Evolutionary conservation across 2,329 filamentous ascomycete genomes (phyloP).

Genomic region (Ophiostoma montium): DNA sequence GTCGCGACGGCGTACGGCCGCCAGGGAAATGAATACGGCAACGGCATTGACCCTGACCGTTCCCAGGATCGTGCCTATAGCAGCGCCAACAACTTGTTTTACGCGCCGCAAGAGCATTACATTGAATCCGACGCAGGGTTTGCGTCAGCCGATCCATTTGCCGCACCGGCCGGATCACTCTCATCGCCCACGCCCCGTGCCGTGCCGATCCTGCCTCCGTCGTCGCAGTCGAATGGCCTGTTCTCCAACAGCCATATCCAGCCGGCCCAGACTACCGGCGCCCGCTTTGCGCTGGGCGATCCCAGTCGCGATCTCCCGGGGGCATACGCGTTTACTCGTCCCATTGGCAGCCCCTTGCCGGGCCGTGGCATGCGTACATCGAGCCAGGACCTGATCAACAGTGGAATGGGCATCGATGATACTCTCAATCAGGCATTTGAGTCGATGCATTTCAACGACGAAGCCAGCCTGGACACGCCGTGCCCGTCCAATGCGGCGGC

Average conservation of each 20-base stretch:
- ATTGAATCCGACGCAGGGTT: not conserved
- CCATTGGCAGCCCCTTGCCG: slow-evolving; percentile 55
- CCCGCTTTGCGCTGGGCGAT: too few species aligned
- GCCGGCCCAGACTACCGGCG: too few species aligned
- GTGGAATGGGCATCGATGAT: slow-evolving; percentile 53
- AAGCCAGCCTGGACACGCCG: not conserved
- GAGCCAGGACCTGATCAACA: slow-evolving; percentile 59
- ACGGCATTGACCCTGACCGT: not conserved
- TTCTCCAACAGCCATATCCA: not conserved
- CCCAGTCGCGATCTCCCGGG: too few species aligned
- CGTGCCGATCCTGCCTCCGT: not conserved
- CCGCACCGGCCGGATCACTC: not conserved
- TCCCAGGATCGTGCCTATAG: not conserved
- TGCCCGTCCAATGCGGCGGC: too few species aligned
- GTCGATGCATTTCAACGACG: not conserved
- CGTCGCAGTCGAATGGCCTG: not conserved
- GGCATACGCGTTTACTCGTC: slow-evolving; percentile 56
- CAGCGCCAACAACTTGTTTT: too few species aligned
- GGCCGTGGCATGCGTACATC: slow-evolving; percentile 40
- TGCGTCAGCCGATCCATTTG: not conserved
- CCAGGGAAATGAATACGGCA: not conserved
- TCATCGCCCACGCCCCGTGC: not conserved
- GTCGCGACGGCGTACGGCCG: not conserved
- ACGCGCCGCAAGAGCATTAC: too few species aligned
- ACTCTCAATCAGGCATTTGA: slow-evolving; percentile 48